Conservation (phyloP, 179 eudicot species). For the Heliamphora pulchella region DNA sequence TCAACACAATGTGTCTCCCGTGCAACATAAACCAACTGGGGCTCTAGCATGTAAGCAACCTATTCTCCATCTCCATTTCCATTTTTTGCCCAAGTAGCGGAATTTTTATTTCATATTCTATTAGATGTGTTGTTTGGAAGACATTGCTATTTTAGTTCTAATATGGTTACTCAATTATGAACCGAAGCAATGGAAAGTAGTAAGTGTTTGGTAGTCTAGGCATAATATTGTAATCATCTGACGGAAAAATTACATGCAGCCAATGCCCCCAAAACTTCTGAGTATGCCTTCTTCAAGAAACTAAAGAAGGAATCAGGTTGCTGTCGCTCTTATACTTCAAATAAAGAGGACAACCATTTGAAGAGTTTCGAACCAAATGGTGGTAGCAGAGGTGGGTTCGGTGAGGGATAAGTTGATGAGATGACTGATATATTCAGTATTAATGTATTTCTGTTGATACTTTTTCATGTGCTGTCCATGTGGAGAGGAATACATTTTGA, state of each 20-base stretch:
- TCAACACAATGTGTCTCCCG: conserved; percentile 17
- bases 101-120: neutral
- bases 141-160: neutral
- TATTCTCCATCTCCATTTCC: neutral
- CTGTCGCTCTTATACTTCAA: conserved; percentile 16
- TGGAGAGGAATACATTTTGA: neutral
- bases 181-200: neutral
- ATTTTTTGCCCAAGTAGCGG: neutral
- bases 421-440: neutral
- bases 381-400: conserved; percentile 28
- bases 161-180: neutral
- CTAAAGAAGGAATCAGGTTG: conserved; percentile 39
- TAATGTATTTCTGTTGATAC: neutral
- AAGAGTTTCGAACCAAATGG: conserved; percentile 23
- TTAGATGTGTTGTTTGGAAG: neutral
- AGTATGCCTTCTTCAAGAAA: conserved; percentile 67
- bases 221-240: conserved; percentile 5
- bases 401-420: neutral
- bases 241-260: conserved; percentile 24
- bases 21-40: conserved; percentile 18
- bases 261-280: conserved; percentile 65
- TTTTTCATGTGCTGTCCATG: neutral
- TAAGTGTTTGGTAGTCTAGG: neutral
- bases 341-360: conserved; percentile 20
- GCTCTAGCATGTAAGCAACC: conserved; percentile 23